Conservation (phyloP, 1,139 yeast species). For the Sugiyamaella neomexicana region DNA sequence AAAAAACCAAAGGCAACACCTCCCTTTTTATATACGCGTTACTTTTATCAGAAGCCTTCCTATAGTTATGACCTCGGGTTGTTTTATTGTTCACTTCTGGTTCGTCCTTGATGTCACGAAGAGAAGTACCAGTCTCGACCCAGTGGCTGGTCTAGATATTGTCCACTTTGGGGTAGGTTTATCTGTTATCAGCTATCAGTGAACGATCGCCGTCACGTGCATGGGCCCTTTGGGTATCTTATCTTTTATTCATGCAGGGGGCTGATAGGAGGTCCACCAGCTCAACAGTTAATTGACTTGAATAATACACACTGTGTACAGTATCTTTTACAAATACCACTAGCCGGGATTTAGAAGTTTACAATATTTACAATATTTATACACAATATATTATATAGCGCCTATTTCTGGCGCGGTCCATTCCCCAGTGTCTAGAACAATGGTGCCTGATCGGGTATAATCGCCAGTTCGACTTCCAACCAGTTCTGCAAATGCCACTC, state of each 20-base stretch:
- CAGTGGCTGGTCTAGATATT: not conserved
- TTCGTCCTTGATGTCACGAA: not conserved
- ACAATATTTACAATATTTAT: not conserved
- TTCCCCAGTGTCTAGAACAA: conserved; percentile 25
- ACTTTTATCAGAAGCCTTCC: too few species aligned
- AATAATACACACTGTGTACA: too few species aligned
- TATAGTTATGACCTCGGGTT: too few species aligned
- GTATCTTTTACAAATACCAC: too few species aligned
- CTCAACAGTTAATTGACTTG: not conserved
- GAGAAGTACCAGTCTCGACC: not conserved
- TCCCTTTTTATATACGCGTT: too few species aligned
- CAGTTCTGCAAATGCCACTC: conserved; percentile 34
- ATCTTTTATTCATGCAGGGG: not conserved
- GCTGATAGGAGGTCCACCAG: too few species aligned
- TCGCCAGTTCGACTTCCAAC: conserved; percentile 30
- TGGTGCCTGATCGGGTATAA: conserved; percentile 33
- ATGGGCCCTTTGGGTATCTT: not conserved
- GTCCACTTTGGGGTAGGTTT: not conserved
- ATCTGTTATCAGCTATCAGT: not conserved
- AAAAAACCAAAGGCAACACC: not conserved
- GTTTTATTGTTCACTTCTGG: not conserved
- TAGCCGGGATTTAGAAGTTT: too few species aligned
- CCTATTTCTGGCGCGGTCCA: conserved; percentile 29
- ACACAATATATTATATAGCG: conserved; percentile 22
- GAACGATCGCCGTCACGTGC: not conserved